These are phyloP conservation scores for Suillus brevipes DNA, from an alignment of 768 basidiomycete genomes.

Conservation along the genomic window DNA sequence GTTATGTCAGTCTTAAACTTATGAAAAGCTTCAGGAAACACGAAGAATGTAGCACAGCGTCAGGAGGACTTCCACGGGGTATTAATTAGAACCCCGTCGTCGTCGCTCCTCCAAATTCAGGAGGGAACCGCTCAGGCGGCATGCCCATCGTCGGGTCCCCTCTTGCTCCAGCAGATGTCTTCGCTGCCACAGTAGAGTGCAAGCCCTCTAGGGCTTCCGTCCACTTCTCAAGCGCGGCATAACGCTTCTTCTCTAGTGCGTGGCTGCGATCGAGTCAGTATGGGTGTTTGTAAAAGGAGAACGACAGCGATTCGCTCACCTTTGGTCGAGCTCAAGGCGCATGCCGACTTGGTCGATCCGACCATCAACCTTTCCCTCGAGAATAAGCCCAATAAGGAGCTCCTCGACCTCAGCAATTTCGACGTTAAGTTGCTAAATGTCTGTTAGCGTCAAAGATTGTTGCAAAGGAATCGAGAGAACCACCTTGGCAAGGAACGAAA, in stretches of 20 bases:
- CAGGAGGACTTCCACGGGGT: not conserved
- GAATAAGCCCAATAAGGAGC: constrained; percentile 86
- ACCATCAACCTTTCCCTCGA: constrained; percentile 97
- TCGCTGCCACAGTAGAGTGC: constrained; percentile 73
- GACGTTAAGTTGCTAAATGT: constrained; percentile 88
- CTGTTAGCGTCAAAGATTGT: constrained; percentile 1
- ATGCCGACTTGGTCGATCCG: constrained; percentile 96
- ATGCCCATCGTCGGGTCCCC: constrained; percentile 36
- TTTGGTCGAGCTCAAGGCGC: constrained; percentile 85
- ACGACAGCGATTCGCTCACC: constrained; percentile 48
- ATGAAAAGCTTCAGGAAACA: not conserved
- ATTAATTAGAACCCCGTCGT: constrained; percentile 5
- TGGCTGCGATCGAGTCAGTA: constrained; percentile 51
- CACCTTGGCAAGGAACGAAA: constrained; percentile 91
- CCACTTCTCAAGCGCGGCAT: constrained; percentile 80
- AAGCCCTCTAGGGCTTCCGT: constrained; percentile 76
- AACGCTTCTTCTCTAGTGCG: constrained; percentile 85
- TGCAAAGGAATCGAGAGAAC: constrained; percentile 15
- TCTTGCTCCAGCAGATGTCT: constrained; percentile 49
- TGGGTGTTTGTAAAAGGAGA: constrained; percentile 10
- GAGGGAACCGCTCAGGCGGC: constrained; percentile 31
- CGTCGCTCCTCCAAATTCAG: constrained; percentile 29
- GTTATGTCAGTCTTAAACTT: not conserved
- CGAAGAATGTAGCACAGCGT: not conserved
- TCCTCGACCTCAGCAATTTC: constrained; percentile 90